phyloP scores from a whole-genome alignment of 208 protist species.

The Novymonas esmeraldas region DNA sequence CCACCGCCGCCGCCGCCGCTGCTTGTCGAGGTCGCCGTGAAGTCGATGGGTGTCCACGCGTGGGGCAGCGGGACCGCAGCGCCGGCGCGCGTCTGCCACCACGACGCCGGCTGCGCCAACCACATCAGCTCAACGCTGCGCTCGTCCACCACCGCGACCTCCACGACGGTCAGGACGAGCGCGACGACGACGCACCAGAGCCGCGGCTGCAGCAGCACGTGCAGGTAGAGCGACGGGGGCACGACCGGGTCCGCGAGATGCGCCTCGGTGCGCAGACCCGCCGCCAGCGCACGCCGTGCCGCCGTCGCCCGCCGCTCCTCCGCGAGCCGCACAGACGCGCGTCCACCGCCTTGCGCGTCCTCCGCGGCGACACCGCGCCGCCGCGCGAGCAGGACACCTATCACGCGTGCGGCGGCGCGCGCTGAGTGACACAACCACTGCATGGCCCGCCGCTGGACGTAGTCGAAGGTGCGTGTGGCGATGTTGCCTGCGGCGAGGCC shows the following conservation, averaged over 20 bases:
- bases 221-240: slow-evolving; percentile 14
- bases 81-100: slow-evolving; percentile 13
- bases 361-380: background rate
- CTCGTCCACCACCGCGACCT: slow-evolving; percentile 49
- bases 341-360: background rate
- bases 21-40: background rate
- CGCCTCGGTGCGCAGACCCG: background rate
- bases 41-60: slow-evolving; percentile 14
- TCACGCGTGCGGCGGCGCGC: too few relatives aligned
- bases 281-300: background rate
- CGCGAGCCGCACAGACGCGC: background rate
- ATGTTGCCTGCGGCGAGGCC: slow-evolving; percentile 31
- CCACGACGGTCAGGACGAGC: slow-evolving; percentile 46
- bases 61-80: slow-evolving; percentile 14
- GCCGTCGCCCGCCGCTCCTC: slow-evolving; percentile 3
- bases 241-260: background rate
- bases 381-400: background rate
- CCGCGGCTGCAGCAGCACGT: slow-evolving; percentile 38
- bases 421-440: slow-evolving; percentile 11
- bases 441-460: slow-evolving; percentile 21
- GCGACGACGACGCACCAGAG: slow-evolving; percentile 43
- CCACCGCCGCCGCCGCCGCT: background rate
- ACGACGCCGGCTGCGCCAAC: slow-evolving; percentile 24
- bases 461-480: slow-evolving; percentile 25
- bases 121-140: slow-evolving; percentile 29